Base-by-base conservation (phyloP, 1,284 basidiomycete genomes). In the Dichomitus squalens region DNA sequence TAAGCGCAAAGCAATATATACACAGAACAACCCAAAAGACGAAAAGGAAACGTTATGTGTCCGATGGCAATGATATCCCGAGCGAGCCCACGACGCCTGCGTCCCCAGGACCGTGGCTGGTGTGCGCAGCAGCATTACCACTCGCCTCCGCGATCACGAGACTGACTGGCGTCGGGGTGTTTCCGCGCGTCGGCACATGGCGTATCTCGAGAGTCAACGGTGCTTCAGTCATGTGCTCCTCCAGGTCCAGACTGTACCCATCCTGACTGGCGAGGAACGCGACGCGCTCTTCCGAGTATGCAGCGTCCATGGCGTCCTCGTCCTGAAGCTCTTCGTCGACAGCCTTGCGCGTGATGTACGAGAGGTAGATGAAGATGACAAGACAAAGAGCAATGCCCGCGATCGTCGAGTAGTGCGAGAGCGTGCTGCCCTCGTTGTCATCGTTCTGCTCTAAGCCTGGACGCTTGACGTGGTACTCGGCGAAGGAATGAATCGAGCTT, bases 401-500 rank as follows among this genome's bases (percentile, higher is more conserved):
- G 53, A 87, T 75, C 12, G 90, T 89, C 76, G 84, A 92, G 66
- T 85, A 77, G 59, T 82, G 82, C 53, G 82, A 82, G 49, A 89
- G 73, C 47, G 73, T 72, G 63, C 82, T 79, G 63, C 79, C 75
- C 31, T 75, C 75, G 49, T 80, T 77, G 50, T 77, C 59, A 18
- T 64, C 66, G 40, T 60, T 59, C 46, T 69, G 65, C 31, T 71
- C 63, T 58, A 70, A 71, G 7, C 65, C 58, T 25, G 67, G 63
- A 23, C 59, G 52, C 39, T 73, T 68, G 55, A 73, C 70, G 67
- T 88, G 84, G 72, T 84, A 86, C 57, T 85, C 83, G 58, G 85
- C 84, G 75, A 95, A 95, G 38, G 87, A 92, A 68, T 90, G 87
- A 68, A 95, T 92, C 21, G 87, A 88, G 21, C 87, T 85, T 43